Evolutionary conservation across 2,329 filamentous ascomycete genomes (phyloP).

Genomic region (Epichloe typhina): DNA sequence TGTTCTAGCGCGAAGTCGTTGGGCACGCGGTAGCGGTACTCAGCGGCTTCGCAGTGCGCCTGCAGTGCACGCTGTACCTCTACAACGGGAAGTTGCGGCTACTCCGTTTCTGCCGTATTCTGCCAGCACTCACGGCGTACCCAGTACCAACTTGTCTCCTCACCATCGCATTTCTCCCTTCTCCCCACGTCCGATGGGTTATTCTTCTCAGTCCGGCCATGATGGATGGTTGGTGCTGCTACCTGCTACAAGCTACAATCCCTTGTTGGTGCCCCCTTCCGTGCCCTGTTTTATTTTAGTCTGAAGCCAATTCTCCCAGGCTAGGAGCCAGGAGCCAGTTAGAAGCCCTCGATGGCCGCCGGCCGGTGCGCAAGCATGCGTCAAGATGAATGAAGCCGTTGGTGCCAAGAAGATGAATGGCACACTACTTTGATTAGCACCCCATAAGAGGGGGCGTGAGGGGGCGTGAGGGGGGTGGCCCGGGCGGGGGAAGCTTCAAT

Average conservation of each 20-base stretch:
- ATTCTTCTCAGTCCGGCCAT: neutral
- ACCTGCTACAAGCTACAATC: neutral
- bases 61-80: no score
- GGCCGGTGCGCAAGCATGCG: neutral
- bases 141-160: no score
- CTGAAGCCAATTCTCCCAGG: neutral
- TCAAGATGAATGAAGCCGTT: neutral
- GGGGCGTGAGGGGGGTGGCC: no score
- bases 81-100: no score
- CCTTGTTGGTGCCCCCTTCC: neutral
- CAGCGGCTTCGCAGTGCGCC: no score
- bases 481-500: no score
- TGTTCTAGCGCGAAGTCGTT: no score
- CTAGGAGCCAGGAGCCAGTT: neutral
- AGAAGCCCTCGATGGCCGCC: neutral
- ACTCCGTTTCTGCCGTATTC: no score
- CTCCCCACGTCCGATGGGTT: neutral
- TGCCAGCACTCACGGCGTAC: no score
- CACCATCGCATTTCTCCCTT: no score
- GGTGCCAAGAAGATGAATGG: no score
- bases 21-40: no score
- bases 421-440: neutral
- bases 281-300: neutral
- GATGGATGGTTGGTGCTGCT: neutral
- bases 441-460: neutral